Base-by-base conservation (phyloP, 495 filamentous ascomycete genomes). In the Aspergillus nanangensis region DNA sequence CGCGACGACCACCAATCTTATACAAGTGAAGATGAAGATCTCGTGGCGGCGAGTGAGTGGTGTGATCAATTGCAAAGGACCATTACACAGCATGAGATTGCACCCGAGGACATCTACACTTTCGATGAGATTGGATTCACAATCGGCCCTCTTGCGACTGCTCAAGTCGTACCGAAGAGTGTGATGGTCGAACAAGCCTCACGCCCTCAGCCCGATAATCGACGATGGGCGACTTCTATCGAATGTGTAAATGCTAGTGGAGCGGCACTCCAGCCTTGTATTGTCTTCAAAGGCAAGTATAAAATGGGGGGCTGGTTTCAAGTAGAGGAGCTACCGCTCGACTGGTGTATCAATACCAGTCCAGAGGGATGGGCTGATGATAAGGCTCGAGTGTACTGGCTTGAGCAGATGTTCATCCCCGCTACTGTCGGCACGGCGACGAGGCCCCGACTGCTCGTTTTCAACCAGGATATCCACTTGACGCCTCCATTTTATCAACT, bases 91-190 rank as follows among this genome's bases (percentile, higher is more conserved):
- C 17, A 43, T 31, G 22, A 20, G n/a, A 43, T 43, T 31, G 22
- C 40, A 32, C 22, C 8, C 13, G 23, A 43, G 29, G 40, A 43
- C 32, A 43, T 43, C 40, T 43, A 43, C 24, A 29, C 29, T 14
- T 17, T 43, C 20, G 23, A 43, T 43, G 29, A 43, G 40, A 43
- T 23, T 20, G 24, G 40, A 27, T 43, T 31, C 24, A 13, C 24
- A 5, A 43, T 43, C 4, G 40, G 40, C 40, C 15, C 19, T 33
- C 14, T 38, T 18, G 17, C 36, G 17, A 1, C 36, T 21, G 20
- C 36, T 38, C 36, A 38, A 18, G 36, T 38, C 2, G 36, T 38
- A 18, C 17, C 15, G 36, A 38, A 38, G 36, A 38, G 36, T 38
- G 36, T 7, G 15, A 38, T 21, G 36, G 19, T 38, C 1, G 36